Evolutionary conservation across 805 yeast species (phyloP).

Genomic region (Debaryomyces maramus): DNA sequence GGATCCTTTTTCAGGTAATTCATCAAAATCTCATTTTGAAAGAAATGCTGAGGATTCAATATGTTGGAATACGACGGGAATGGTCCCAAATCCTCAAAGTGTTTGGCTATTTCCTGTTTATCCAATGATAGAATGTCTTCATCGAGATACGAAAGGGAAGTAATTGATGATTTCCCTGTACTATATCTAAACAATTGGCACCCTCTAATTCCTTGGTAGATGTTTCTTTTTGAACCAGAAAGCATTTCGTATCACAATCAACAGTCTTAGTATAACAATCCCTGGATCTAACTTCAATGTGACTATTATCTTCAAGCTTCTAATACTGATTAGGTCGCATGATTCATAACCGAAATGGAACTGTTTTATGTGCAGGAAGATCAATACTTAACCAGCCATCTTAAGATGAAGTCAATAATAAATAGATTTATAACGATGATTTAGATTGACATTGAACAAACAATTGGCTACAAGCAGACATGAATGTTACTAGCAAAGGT

Average conservation of each 20-base stretch:
- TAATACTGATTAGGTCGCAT: too few relatives aligned
- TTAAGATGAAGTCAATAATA: background rate
- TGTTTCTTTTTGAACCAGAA: too few relatives aligned
- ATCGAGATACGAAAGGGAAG: constrained; percentile 31
- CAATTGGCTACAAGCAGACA: too few relatives aligned
- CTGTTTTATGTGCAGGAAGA: background rate
- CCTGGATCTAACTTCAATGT: too few relatives aligned
- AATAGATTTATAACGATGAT: too few relatives aligned
- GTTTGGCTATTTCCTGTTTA: constrained; percentile 16
- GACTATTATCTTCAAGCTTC: too few relatives aligned
- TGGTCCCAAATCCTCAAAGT: constrained; percentile 38
- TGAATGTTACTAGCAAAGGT: constrained; percentile 45
- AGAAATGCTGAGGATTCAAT: constrained; percentile 71
- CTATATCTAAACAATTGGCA: background rate
- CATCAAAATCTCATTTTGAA: constrained; percentile 71
- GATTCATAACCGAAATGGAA: background rate
- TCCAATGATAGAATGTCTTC: constrained; percentile 35
- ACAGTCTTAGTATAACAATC: too few relatives aligned
- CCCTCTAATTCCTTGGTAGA: too few relatives aligned
- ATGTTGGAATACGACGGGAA: constrained; percentile 43
- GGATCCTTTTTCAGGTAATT: constrained; percentile 66
- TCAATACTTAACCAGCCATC: background rate
- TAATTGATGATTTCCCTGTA: constrained; percentile 15
- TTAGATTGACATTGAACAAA: too few relatives aligned
- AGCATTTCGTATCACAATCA: too few relatives aligned